A percentile compares a stretch with the other conserved stretches of the same genome.
Evolutionary conservation across 345 rosid genomes (phyloP).

Genomic region (Noccaea bulbosa): DNA sequence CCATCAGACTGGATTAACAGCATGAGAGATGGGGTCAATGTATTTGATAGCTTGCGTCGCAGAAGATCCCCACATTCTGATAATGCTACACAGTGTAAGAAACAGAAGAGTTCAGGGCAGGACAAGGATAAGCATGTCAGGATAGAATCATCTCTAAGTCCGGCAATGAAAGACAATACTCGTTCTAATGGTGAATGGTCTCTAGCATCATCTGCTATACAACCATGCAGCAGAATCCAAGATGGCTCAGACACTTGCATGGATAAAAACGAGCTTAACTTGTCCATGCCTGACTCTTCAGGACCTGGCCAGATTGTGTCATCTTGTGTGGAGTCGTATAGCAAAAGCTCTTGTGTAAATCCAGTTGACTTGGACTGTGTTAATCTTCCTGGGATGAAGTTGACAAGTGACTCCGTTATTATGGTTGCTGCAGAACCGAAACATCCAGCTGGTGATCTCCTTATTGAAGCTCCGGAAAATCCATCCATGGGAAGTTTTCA

Average conservation of each 20-base stretch:
- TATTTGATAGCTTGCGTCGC: constrained; percentile 47
- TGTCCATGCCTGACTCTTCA: constrained; percentile 45
- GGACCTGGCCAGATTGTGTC: constrained; percentile 42
- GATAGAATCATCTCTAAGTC: constrained; percentile 45
- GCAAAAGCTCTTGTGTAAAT: constrained; percentile 45
- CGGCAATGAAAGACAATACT: constrained; percentile 42
- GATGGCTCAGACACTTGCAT: constrained; percentile 43
- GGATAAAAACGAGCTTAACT: constrained; percentile 43
- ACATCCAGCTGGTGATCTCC: constrained; percentile 38
- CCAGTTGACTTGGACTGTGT: constrained; percentile 45
- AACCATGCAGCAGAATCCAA: constrained; percentile 31
- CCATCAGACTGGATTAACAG: constrained; percentile 74
- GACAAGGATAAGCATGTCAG: constrained; percentile 41
- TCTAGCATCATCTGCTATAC: constrained; percentile 38
- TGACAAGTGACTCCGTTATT: constrained; percentile 46
- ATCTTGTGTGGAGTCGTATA: constrained; percentile 43
- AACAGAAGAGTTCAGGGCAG: constrained; percentile 48
- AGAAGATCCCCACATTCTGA: constrained; percentile 51
- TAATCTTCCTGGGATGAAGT: constrained; percentile 48
- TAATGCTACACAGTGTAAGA: constrained; percentile 51
- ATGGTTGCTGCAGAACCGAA: constrained; percentile 49
- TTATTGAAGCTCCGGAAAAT: constrained; percentile 46
- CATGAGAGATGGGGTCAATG: constrained; percentile 58
- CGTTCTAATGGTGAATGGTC: constrained; percentile 45
- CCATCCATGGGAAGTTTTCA: constrained; percentile 46